A percentile compares a stretch with the other conserved stretches of the same genome.
phyloP scores from a whole-genome alignment of 2,329 filamentous ascomycete genomes.

The Ascosphaera apis region DNA sequence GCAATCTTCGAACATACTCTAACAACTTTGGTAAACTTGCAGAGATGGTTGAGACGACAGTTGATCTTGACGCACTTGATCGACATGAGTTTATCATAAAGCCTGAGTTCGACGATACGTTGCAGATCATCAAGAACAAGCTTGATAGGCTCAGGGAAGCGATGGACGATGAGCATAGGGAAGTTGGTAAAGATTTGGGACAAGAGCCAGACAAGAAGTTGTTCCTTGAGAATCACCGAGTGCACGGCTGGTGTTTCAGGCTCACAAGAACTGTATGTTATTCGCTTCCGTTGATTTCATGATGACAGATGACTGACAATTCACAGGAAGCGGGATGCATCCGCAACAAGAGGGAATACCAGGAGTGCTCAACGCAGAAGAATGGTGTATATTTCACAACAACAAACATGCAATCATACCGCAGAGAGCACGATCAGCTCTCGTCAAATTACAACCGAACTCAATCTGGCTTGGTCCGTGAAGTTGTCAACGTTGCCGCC shows the following conservation, averaged over 20 bases:
- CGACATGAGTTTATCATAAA: constrained; percentile 99
- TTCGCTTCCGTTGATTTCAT: not conserved
- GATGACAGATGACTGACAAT: not conserved
- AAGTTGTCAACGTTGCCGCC: constrained; percentile 79
- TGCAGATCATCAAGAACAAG: constrained; percentile 74
- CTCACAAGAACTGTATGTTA: constrained; percentile 43
- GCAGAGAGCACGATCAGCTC: constrained; percentile 81
- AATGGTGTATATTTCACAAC: constrained; percentile 98
- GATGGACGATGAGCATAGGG: constrained; percentile 61
- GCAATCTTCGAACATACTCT: constrained; percentile 52
- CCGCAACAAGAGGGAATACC: constrained; percentile 69
- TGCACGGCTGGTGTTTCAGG: constrained; percentile 91
- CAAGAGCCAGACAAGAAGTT: constrained; percentile 98
- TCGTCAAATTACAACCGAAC: constrained; percentile 90
- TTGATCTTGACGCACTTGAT: constrained; percentile 84
- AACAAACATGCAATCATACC: constrained; percentile 49
- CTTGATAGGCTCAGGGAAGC: constrained; percentile 63
- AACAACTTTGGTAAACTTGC: constrained; percentile 66
- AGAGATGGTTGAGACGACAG: constrained; percentile 97
- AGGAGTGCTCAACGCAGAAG: constrained; percentile 95
- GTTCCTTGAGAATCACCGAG: constrained; percentile 86
- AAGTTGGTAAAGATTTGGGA: constrained; percentile 55
- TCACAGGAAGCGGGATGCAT: constrained; percentile 61
- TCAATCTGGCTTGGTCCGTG: constrained; percentile 69
- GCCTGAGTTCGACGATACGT: constrained; percentile 78